Percentiles rank a stretch among this genome's conserved stretches.
These are phyloP conservation scores for Dryas octopetala DNA, from an alignment of 306 rosid species.

Conservation along the genomic window DNA sequence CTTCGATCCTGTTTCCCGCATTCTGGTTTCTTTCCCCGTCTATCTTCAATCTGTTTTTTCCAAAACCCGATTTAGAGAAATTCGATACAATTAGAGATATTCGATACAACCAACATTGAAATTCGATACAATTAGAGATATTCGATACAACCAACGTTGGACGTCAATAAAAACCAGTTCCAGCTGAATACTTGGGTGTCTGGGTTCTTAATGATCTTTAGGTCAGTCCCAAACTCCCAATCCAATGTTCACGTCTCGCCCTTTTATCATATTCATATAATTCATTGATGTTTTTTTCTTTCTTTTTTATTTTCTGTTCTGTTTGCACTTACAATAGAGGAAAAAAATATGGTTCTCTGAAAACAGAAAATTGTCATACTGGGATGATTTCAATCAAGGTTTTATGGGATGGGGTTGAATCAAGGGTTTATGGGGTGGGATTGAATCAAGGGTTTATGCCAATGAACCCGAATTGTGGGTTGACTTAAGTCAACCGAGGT, in stretches of 20 bases:
- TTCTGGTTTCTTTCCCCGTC: too few relatives aligned
- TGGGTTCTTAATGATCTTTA: not conserved
- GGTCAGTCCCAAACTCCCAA: constrained; percentile 4
- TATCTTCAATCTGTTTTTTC: too few relatives aligned
- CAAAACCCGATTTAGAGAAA: too few relatives aligned
- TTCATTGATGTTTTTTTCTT: not conserved
- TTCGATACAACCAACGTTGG: not conserved
- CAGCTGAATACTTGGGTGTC: not conserved
- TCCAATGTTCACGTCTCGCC: not conserved
- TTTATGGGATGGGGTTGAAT: not conserved
- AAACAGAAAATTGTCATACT: not conserved
- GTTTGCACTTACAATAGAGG: not conserved
- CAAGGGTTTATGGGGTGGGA: not conserved
- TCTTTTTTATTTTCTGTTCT: not conserved
- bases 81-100: too few relatives aligned
- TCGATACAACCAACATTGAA: too few relatives aligned
- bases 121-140: not conserved
- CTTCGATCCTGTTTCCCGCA: too few relatives aligned
- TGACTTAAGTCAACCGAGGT: constrained; percentile 29
- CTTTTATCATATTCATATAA: not conserved
- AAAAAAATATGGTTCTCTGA: not conserved
- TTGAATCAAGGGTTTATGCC: not conserved
- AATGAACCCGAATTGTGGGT: constrained; percentile 5
- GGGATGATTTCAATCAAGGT: not conserved
- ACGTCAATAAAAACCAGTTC: not conserved